A percentile compares a stretch with the other conserved stretches of the same genome.
phyloP scores from a whole-genome alignment of 2,329 filamentous ascomycete genomes.

The Teratosphaeria gauchensis region DNA sequence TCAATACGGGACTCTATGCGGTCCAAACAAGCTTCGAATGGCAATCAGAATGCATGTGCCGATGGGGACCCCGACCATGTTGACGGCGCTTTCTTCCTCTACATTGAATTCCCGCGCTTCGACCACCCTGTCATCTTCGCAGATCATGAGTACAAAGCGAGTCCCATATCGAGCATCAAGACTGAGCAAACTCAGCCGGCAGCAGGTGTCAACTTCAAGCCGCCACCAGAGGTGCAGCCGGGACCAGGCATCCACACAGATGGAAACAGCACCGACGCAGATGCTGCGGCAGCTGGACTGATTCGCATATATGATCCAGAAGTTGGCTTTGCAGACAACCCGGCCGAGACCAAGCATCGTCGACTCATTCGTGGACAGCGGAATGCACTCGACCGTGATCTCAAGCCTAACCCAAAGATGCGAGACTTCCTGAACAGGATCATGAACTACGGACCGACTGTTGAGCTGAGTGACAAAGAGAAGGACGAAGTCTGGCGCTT shows the following conservation, averaged over 20 bases:
- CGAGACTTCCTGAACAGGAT: slow-evolving; percentile 86
- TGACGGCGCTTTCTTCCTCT: slow-evolving; percentile 66
- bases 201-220: slow-evolving; percentile 62
- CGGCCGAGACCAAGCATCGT: slow-evolving; percentile 89
- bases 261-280: slow-evolving; percentile 41
- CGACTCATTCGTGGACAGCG: slow-evolving; percentile 83
- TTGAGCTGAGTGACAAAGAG: slow-evolving; percentile 78
- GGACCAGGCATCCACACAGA: slow-evolving; percentile 78
- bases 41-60: slow-evolving; percentile 17
- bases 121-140: slow-evolving; percentile 94
- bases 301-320: slow-evolving; percentile 91
- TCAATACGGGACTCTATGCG: slow-evolving; percentile 30
- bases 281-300: slow-evolving; percentile 50
- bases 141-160: slow-evolving; percentile 82
- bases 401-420: slow-evolving; percentile 93
- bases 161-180: slow-evolving; percentile 63
- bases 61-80: slow-evolving; percentile 36
- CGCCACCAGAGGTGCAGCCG: slow-evolving; percentile 78
- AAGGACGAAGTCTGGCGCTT: slow-evolving; percentile 98
- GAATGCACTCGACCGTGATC: slow-evolving; percentile 84
- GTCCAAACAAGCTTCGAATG: slow-evolving; percentile 3
- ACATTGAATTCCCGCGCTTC: slow-evolving; percentile 86
- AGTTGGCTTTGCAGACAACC: slow-evolving; percentile 79
- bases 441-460: slow-evolving; percentile 85
- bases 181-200: slow-evolving; percentile 48